These are phyloP conservation scores for Mucor velutinosus DNA, from an alignment of 371 early-diverging fungal species.

Conservation along the genomic window DNA sequence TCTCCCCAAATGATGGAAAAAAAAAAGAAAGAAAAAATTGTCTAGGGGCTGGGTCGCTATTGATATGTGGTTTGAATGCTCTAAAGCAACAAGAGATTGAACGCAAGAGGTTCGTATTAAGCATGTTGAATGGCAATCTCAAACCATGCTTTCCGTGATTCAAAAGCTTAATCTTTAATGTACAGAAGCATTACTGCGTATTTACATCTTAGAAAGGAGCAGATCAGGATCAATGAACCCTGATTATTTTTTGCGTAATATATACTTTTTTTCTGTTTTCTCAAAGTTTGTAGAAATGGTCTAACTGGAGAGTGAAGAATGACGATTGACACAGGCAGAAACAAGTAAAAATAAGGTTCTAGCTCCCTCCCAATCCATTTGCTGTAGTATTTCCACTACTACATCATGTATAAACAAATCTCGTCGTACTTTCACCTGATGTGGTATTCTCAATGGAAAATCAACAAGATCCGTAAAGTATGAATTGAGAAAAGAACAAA, in stretches of 20 bases:
- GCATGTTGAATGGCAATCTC: too few relatives aligned
- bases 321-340: background rate
- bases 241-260: background rate
- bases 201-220: background rate
- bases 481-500: background rate
- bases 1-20: background rate
- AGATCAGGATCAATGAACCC: background rate
- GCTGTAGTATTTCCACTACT: too few relatives aligned
- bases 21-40: background rate
- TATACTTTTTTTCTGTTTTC: background rate
- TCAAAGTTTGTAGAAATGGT: background rate
- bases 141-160: too few relatives aligned
- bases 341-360: background rate
- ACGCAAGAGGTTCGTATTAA: too few relatives aligned
- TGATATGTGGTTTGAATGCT: too few relatives aligned
- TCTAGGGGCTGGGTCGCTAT: background rate
- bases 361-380: background rate
- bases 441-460: background rate
- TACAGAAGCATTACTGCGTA: background rate
- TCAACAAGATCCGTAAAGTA: background rate
- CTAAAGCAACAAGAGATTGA: too few relatives aligned
- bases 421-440: background rate
- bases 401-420: background rate
- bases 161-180: background rate
- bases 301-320: too few relatives aligned